Conservation (phyloP, 805 yeast genomes). For the Candida sphagnicola region DNA sequence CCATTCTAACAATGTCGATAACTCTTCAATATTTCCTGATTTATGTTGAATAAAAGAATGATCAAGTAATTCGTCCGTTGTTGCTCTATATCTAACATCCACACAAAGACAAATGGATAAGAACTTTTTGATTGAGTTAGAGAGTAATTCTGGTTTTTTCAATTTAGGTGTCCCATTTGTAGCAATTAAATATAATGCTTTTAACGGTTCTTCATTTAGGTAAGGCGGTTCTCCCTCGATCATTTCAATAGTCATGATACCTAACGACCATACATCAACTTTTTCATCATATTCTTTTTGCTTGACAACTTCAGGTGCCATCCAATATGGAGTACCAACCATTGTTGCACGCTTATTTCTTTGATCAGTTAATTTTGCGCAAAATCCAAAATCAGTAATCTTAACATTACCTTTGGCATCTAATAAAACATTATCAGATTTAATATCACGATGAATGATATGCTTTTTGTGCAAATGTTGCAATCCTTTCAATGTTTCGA, state of each 20-base stretch:
- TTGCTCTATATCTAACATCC: constrained; percentile 87
- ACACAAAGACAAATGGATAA: constrained; percentile 90
- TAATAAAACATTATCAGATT: constrained; percentile 43
- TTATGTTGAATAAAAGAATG: constrained; percentile 64
- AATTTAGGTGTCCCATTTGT: constrained; percentile 79
- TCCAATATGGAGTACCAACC: constrained; percentile 90
- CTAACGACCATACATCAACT: constrained; percentile 80
- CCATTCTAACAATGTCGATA: constrained; percentile 58
- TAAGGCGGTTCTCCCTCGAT: constrained; percentile 85
- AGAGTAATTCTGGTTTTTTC: constrained; percentile 63
- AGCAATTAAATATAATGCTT: constrained; percentile 72
- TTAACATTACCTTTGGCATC: constrained; percentile 42
- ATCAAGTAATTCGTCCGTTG: constrained; percentile 78
- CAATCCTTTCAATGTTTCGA: constrained; percentile 86
- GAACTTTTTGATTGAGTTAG: constrained; percentile 77
- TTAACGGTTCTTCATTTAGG: constrained; percentile 72
- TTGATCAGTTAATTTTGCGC: constrained; percentile 74
- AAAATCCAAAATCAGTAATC: constrained; percentile 45
- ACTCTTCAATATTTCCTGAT: constrained; percentile 57
- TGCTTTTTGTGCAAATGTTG: constrained; percentile 89
- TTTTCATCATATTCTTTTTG: constrained; percentile 79
- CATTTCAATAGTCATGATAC: constrained; percentile 86
- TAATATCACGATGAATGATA: constrained; percentile 69
- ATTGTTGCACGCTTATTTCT: constrained; percentile 73
- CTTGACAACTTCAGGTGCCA: constrained; percentile 85